phyloP scores from a whole-genome alignment of 2,329 filamentous ascomycete species.

The Nemania bipapillata region DNA sequence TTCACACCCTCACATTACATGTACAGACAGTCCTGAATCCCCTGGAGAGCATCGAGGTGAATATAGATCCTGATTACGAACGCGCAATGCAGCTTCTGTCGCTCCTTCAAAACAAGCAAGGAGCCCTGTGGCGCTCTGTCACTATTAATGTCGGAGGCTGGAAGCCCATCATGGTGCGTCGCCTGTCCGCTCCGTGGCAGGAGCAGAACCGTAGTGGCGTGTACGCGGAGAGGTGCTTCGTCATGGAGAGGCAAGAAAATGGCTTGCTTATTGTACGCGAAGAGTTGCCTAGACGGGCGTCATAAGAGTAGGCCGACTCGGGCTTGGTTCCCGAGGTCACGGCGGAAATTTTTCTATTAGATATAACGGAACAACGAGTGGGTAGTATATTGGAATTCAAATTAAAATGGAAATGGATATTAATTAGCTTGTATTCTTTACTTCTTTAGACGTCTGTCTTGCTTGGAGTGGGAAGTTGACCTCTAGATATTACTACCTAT shows the following conservation, averaged over 20 bases:
- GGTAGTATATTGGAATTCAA: too few species aligned
- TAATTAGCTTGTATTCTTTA: not conserved
- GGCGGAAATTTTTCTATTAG: too few species aligned
- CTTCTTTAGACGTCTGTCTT: not conserved
- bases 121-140: conserved; percentile 54
- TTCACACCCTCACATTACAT: conserved; percentile 58
- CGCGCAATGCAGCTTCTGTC: conserved; percentile 52
- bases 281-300: conserved; percentile 33
- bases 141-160: conserved; percentile 63
- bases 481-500: too few species aligned
- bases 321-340: too few species aligned
- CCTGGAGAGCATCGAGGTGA: conserved; percentile 37
- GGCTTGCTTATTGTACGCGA: conserved; percentile 43
- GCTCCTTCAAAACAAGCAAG: conserved; percentile 50
- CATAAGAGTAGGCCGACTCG: not conserved
- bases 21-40: conserved; percentile 57
- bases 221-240: conserved; percentile 61
- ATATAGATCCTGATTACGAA: conserved; percentile 54
- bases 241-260: conserved; percentile 50
- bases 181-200: conserved; percentile 57
- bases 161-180: conserved; percentile 58
- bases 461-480: not conserved
- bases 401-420: too few species aligned
- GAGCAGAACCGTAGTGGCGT: conserved; percentile 56
- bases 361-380: too few species aligned